phyloP scores from a whole-genome alignment of 805 yeast species.

The Kregervanrija fluxuum region DNA sequence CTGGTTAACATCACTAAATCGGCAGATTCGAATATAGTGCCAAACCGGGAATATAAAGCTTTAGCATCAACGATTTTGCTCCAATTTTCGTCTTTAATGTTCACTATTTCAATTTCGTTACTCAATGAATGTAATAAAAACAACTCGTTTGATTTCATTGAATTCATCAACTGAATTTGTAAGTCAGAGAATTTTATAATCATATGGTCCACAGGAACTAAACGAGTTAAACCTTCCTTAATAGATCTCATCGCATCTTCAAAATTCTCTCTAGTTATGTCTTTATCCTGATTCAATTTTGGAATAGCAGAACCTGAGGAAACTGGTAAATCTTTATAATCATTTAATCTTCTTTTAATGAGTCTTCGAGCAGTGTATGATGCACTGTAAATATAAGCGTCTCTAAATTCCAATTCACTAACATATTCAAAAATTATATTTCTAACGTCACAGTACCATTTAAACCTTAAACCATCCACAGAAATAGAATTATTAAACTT shows the following conservation, averaged over 20 bases:
- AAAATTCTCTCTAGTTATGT: conserved; percentile 28
- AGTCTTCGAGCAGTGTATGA: conserved; percentile 23
- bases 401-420: conserved; percentile 38
- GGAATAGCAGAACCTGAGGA: too few species aligned
- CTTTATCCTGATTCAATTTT: not conserved
- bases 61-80: conserved; percentile 15
- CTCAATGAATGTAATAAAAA: conserved; percentile 67
- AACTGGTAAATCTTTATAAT: not conserved
- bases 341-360: conserved; percentile 5
- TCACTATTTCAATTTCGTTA: conserved; percentile 61
- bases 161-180: conserved; percentile 65
- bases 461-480: conserved; percentile 63
- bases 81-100: conserved; percentile 39
- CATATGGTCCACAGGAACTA: conserved; percentile 44
- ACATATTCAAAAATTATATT: conserved; percentile 56
- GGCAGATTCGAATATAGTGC: conserved; percentile 60
- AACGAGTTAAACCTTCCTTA: conserved; percentile 25
- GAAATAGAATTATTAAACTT: conserved; percentile 61
- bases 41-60: conserved; percentile 59
- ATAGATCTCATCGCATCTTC: conserved; percentile 43
- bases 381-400: conserved; percentile 33
- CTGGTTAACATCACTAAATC: conserved; percentile 62
- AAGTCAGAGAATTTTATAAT: conserved; percentile 68
- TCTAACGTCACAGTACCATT: conserved; percentile 70
- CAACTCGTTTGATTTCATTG: conserved; percentile 46